These are phyloP conservation scores for Vararia minispora DNA, from an alignment of 768 basidiomycete species.

Conservation along the genomic window DNA sequence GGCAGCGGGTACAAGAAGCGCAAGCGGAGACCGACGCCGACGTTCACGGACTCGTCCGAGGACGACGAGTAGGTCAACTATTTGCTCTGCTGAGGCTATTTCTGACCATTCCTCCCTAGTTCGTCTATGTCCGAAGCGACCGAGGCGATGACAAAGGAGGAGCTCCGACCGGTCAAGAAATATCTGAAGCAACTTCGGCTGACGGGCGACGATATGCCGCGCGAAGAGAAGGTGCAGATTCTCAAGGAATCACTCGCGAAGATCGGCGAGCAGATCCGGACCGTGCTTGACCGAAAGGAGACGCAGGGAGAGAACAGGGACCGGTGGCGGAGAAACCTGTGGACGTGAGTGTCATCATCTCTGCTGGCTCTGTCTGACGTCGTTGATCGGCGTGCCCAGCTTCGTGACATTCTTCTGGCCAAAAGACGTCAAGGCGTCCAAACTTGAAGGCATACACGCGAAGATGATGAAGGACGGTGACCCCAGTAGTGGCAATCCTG, in stretches of 20 bases:
- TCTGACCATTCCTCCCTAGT: constrained; percentile 27
- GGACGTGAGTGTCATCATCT: constrained; percentile 77
- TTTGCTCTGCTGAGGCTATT: constrained; percentile 1
- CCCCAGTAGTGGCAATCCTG: constrained; percentile 34
- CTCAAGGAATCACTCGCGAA: constrained; percentile 92
- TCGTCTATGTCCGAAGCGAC: constrained; percentile 93
- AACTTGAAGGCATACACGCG: constrained; percentile 89
- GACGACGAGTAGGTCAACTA: constrained; percentile 70
- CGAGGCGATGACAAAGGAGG: constrained; percentile 85
- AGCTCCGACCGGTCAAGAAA: constrained; percentile 92
- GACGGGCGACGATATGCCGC: constrained; percentile 84
- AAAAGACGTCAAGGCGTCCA: constrained; percentile 88
- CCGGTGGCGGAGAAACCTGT: constrained; percentile 89
- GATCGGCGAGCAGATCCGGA: constrained; percentile 87
- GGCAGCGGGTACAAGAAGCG: constrained; percentile 60
- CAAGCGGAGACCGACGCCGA: constrained; percentile 91
- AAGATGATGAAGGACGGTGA: constrained; percentile 93
- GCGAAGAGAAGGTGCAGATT: constrained; percentile 93
- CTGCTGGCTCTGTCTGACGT: neutral
- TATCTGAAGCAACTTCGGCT: constrained; percentile 94
- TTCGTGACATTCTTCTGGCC: constrained; percentile 98
- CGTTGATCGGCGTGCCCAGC: constrained; percentile 25
- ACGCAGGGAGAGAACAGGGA: constrained; percentile 73
- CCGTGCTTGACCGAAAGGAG: constrained; percentile 64
- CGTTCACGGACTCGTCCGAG: constrained; percentile 90